phyloP scores from a whole-genome alignment of 108 stramenopile species.

The Cyclotella atomus region DNA sequence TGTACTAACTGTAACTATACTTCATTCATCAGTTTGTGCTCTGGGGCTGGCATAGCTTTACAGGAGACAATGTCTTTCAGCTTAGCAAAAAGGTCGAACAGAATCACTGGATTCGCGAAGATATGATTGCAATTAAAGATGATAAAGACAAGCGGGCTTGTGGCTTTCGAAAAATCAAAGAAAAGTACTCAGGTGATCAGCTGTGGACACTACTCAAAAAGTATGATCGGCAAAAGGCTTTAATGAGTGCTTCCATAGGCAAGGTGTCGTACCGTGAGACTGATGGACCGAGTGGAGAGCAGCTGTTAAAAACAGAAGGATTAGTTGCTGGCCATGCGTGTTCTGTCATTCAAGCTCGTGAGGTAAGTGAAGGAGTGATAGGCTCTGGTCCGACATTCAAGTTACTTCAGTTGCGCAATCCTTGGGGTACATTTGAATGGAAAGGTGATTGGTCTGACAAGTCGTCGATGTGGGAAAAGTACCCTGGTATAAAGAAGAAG shows the following conservation, averaged over 20 bases:
- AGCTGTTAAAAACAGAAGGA: conserved; percentile 33
- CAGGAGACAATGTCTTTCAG: conserved; percentile 33
- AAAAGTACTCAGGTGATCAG: conserved; percentile 29
- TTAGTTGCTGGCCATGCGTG: conserved; percentile 35
- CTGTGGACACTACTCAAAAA: conserved; percentile 22
- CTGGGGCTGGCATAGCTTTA: conserved; percentile 16
- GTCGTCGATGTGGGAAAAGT: conserved; percentile 29
- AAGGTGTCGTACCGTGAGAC: conserved; percentile 15
- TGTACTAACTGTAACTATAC: no score
- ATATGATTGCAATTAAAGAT: conserved; percentile 47
- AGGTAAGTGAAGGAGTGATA: conserved; percentile 17
- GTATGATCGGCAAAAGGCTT: conserved; percentile 34
- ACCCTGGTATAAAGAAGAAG: conserved; percentile 33
- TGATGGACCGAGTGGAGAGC: conserved; percentile 33
- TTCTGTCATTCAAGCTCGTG: conserved; percentile 26
- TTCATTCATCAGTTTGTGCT: conserved; percentile 3
- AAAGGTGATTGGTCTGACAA: conserved; percentile 53
- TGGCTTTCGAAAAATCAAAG: conserved; percentile 44
- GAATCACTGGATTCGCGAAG: conserved; percentile 46
- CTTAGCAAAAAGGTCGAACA: conserved; percentile 17
- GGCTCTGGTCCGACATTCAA: conserved; percentile 15
- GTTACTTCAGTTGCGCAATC: conserved; percentile 45
- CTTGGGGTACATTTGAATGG: conserved; percentile 60
- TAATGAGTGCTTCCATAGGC: conserved; percentile 33
- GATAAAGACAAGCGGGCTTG: conserved; percentile 50